Evolutionary conservation across 371 early-diverging fungal species (phyloP).

Genomic region (Syncephalastrum contaminatum): DNA sequence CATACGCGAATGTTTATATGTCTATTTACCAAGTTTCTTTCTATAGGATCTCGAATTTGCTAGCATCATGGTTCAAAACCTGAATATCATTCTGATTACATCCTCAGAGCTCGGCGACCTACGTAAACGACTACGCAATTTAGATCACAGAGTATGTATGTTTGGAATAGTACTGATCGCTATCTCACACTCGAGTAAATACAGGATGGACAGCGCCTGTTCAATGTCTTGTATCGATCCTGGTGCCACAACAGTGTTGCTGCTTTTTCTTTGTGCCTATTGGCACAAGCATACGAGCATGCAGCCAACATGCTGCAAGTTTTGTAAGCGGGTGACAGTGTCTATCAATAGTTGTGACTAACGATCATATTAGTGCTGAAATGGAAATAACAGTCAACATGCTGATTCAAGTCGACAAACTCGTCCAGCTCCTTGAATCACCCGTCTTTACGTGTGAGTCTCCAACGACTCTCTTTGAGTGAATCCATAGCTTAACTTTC

Average conservation of each 20-base stretch:
- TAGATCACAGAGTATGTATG: constrained; percentile 56
- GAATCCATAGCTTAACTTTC: neutral
- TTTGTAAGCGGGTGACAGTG: constrained; percentile 52
- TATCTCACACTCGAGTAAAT: neutral
- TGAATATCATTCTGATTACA: constrained; percentile 90
- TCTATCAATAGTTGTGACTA: neutral
- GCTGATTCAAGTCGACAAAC: constrained; percentile 89
- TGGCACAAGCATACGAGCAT: constrained; percentile 90
- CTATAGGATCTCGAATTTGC: constrained; percentile 80
- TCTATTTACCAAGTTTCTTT: neutral
- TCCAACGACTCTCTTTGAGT: neutral
- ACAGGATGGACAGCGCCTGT: constrained; percentile 69
- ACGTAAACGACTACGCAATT: constrained; percentile 66
- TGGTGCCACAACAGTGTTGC: constrained; percentile 94
- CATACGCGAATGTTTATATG: neutral
- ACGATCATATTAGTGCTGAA: constrained; percentile 56
- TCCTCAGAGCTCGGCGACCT: constrained; percentile 83
- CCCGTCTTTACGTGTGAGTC: constrained; percentile 86
- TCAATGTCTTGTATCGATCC: constrained; percentile 76
- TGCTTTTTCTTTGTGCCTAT: constrained; percentile 81
- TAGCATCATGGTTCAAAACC: constrained; percentile 88
- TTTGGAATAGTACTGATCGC: too few species aligned
- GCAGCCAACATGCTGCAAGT: constrained; percentile 71
- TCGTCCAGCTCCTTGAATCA: constrained; percentile 90
- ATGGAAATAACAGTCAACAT: constrained; percentile 88